Evolutionary conservation across 139 green algal genomes (phyloP), one percentile per base, ranked within the genome.

Genomic region (Chlorella sorokiniana): DNA sequence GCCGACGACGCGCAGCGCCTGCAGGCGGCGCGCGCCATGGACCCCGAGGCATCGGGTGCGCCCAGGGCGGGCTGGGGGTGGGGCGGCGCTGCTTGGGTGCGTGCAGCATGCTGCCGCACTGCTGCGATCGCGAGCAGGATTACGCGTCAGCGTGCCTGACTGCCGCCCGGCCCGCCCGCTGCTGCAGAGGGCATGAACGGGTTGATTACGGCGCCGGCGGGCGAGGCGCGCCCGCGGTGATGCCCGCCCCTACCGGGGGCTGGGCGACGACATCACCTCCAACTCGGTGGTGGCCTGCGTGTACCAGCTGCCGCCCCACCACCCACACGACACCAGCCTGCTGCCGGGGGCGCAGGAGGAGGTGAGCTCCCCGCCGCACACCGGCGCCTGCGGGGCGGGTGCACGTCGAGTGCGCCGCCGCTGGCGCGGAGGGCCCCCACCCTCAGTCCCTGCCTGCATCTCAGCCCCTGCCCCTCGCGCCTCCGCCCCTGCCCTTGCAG

Each of bases 231-330:
- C 83, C 94, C 0, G 61, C 90, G 0, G 84, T 92, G n/a, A 79
- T 98, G 54, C 89, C 78, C 0, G 85, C 88, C 95, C 95, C 33
- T 95, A 94, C 56, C 35, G 37, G 29, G 73, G 69, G 67, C 83
- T 97, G 41, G 91, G 91, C 41, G 84, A 88, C 22, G 93, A 96
- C 80, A 89, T 98, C 45, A 89, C 78, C 7, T 70, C 81, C 82
- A 98, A 98, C 84, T 59, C 85, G 8, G 94, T 95, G 14, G 78
- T 95, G 64, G 93, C 85, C 74, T 87, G 85, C 54, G 78, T 82
- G 11, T 97, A 93, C 90, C 62, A 78, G 44, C 82, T 93, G 67
- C 93, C 93, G 9, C 82, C 79, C 7, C 87, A 93, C 79, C 78
- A 90, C 61, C 76, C 65, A 18, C 93, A 97, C 84, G 37, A 72